These are phyloP conservation scores for Penicillium sp. DNA, from an alignment of 2,329 filamentous ascomycete genomes.

Conservation along the genomic window DNA sequence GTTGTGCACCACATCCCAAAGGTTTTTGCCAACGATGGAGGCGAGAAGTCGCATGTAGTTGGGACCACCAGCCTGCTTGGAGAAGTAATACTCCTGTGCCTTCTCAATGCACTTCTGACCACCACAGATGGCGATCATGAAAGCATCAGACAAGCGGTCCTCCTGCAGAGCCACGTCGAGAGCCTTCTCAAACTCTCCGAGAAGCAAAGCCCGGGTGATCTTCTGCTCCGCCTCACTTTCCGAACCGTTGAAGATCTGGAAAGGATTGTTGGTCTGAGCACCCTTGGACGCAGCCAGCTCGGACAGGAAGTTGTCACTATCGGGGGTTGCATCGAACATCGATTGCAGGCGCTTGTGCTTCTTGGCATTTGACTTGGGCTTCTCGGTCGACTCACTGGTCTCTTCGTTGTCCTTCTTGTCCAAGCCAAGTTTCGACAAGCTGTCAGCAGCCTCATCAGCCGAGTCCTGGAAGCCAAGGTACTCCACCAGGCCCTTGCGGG, in stretches of 20 bases:
- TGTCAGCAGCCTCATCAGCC: slow-evolving; percentile 51
- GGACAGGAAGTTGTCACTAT: slow-evolving; percentile 82
- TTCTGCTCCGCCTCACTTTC: slow-evolving; percentile 80
- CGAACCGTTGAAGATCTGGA: slow-evolving; percentile 80
- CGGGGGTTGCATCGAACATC: slow-evolving; percentile 73
- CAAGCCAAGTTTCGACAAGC: slow-evolving; percentile 43
- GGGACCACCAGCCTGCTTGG: slow-evolving; percentile 74
- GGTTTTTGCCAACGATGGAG: slow-evolving; percentile 91
- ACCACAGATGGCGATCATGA: slow-evolving; percentile 96
- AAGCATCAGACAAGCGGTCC: slow-evolving; percentile 88
- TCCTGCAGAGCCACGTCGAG: slow-evolving; percentile 86
- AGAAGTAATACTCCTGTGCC: slow-evolving; percentile 86
- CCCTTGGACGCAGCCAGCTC: slow-evolving; percentile 84
- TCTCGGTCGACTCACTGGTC: slow-evolving; percentile 47
- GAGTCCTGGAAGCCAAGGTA: slow-evolving; percentile 79
- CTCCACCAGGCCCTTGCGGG: slow-evolving; percentile 80
- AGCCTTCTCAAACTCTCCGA: slow-evolving; percentile 87
- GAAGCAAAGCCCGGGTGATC: slow-evolving; percentile 82
- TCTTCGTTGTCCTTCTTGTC: slow-evolving; percentile 38
- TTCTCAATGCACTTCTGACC: slow-evolving; percentile 92
- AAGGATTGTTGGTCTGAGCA: slow-evolving; percentile 89
- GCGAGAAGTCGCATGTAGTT: slow-evolving; percentile 89
- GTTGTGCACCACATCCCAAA: slow-evolving; percentile 98
- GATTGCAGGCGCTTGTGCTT: slow-evolving; percentile 67
- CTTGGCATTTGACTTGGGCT: slow-evolving; percentile 48